These are phyloP conservation scores for Deakozyma indianensis DNA, from an alignment of 805 yeast genomes.

Conservation along the genomic window DNA sequence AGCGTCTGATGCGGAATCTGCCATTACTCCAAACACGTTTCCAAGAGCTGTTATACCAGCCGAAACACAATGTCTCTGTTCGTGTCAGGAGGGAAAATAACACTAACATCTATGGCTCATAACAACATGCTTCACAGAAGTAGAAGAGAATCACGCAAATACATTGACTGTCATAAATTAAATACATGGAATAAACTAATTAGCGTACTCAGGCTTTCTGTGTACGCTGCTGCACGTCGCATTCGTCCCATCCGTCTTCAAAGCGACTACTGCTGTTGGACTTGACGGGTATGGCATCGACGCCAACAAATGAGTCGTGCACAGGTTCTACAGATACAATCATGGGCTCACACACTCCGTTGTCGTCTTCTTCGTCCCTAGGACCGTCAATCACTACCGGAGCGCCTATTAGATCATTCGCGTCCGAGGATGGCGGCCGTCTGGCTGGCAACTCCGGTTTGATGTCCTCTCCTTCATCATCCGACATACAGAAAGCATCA, in stretches of 20 bases:
- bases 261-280: background rate
- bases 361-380: background rate
- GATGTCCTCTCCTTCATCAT: background rate
- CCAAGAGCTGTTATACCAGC: too few relatives aligned
- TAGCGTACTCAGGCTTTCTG: background rate
- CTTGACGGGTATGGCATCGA: conserved; percentile 1
- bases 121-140: too few relatives aligned
- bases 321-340: conserved; percentile 1
- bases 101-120: too few relatives aligned
- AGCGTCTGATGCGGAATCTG: too few relatives aligned
- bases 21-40: too few relatives aligned
- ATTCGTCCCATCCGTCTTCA: background rate
- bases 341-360: background rate
- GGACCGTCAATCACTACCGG: background rate
- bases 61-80: too few relatives aligned
- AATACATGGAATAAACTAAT: too few relatives aligned
- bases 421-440: background rate
- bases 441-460: too few relatives aligned
- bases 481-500: background rate
- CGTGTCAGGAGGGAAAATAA: too few relatives aligned
- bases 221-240: background rate
- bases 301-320: conserved; percentile 1
- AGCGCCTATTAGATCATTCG: background rate
- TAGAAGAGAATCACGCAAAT: too few relatives aligned
- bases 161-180: background rate